Evolutionary conservation across 306 rosid genomes (phyloP), one percentile per base, ranked within the genome.

Genomic region (Comarum palustre): DNA sequence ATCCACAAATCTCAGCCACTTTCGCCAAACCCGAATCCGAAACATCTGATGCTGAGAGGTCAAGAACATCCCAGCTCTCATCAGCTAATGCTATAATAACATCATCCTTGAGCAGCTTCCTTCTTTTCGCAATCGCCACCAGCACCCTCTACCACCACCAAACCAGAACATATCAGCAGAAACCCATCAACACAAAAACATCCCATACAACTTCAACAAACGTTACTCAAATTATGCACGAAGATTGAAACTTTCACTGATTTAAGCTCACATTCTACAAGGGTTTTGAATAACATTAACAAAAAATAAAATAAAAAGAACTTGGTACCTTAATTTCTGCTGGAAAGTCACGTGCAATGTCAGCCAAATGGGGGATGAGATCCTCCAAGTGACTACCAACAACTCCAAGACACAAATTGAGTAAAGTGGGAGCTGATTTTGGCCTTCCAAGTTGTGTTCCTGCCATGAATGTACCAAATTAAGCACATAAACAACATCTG

Each of bases 371-470:
- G 32, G 73, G 69, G 77, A 94, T 29, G 52, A 94, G 75, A 74
- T 94, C 98, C 77, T 91, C 95, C 86, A 94, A 85, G 88, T 94
- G 80, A 75, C 74, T 89, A 29, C 98, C 97, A 32, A 91, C 50
- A 73, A 94, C 73, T 77, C 96, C 98, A 69, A 91, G 67, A 80
- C 97, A 91, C 75, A 94, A 82, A 74, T 81, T 82, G 43, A 86
- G 87, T 73, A 94, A 84, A 72, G 89, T 89, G 2, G 87, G 84
- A 69, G 97, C 89, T 72, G 90, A 82, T 36, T 81, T 85, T 66
- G 45, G 77, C 87, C 80, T 86, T 78, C 74, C 79, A 24, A 52
- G 61, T 8, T 84, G 63, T 25, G 80, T 78, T 54, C 88, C 97
- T 89, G 82, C 64, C 38, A 71, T 66, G 65, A 27, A 34, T 12